Conservation (phyloP, 306 rosid genomes). For the Corylus avellana region DNA sequence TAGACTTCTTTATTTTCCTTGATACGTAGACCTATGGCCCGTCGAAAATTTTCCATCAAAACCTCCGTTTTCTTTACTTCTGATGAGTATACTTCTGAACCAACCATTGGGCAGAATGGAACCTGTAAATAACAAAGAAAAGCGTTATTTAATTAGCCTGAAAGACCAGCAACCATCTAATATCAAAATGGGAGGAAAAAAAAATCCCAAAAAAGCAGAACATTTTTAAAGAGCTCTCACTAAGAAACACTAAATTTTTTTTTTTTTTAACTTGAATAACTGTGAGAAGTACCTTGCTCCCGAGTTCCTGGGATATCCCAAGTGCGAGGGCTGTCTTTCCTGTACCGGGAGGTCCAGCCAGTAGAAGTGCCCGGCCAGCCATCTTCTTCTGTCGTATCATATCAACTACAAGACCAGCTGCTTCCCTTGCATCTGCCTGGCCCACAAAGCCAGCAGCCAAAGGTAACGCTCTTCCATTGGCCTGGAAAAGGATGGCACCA, state of each 20-base stretch:
- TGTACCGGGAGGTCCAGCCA: constrained; percentile 99
- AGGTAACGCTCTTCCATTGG: constrained; percentile 69
- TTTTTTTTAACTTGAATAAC: neutral
- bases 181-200: neutral
- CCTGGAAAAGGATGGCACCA: constrained; percentile 35
- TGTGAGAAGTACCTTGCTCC: constrained; percentile 75
- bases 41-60: constrained; percentile 87
- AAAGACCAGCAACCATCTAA: neutral
- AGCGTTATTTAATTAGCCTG: constrained; percentile 1
- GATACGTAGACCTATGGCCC: constrained; percentile 89
- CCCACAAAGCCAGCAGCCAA: constrained; percentile 97
- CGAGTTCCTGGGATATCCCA: constrained; percentile 93
- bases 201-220: neutral
- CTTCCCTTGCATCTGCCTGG: constrained; percentile 94
- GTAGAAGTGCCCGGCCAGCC: constrained; percentile 93
- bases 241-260: neutral
- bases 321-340: constrained; percentile 98
- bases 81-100: constrained; percentile 92
- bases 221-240: neutral
- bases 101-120: constrained; percentile 99
- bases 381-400: constrained; percentile 97
- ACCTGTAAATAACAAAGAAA: constrained; percentile 45
- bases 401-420: constrained; percentile 85
- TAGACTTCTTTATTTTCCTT: constrained; percentile 97
- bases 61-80: constrained; percentile 98